These are phyloP conservation scores for Brassica cretica DNA, from an alignment of 345 rosid species.

Conservation along the genomic window DNA sequence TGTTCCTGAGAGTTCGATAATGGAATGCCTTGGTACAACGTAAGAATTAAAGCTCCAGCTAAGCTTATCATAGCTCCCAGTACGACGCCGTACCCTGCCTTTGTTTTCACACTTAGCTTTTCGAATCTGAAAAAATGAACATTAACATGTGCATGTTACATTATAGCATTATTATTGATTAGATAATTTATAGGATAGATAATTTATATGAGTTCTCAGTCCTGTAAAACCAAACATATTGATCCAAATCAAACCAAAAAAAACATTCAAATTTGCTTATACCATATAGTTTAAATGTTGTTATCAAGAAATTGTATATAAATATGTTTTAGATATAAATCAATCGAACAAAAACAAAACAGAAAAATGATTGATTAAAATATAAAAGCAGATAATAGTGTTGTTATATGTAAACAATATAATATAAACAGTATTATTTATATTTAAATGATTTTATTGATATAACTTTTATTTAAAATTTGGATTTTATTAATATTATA, in stretches of 20 bases:
- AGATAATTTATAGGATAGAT: background rate
- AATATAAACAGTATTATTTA: no score
- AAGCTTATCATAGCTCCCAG: slow-evolving; percentile 51
- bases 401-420: no score
- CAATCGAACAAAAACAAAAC: no score
- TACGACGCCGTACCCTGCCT: slow-evolving; percentile 44
- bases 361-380: no score
- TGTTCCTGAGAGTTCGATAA: slow-evolving; percentile 21
- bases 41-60: slow-evolving; percentile 55
- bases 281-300: no score
- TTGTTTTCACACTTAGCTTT: slow-evolving; percentile 46
- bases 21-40: slow-evolving; percentile 51
- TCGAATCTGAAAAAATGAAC: slow-evolving; percentile 42
- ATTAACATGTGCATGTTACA: background rate
- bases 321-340: no score
- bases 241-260: background rate
- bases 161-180: background rate
- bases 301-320: no score
- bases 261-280: no score
- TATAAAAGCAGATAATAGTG: no score
- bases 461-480: no score
- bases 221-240: background rate
- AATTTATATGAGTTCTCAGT: background rate
- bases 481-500: no score
- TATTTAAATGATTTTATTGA: no score